Conservation (phyloP, 2,329 filamentous ascomycete genomes). For the Diaporthe sp. region DNA sequence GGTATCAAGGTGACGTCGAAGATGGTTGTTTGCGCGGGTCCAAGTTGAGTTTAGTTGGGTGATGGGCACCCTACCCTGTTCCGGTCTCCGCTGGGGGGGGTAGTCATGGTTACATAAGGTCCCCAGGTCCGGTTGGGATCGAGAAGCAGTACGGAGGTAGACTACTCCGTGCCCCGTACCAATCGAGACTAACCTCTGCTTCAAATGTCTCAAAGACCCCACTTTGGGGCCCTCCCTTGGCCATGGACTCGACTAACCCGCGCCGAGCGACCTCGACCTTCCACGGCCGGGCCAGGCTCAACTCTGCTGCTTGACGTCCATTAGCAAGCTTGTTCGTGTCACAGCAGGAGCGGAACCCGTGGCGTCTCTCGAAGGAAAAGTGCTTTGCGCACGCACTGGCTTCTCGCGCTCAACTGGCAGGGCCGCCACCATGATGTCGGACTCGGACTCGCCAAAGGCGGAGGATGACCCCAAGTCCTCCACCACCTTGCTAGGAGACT, state of each 20-base stretch:
- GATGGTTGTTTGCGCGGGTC: neutral
- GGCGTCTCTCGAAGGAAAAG: neutral
- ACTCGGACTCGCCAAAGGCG: neutral
- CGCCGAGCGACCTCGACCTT: neutral
- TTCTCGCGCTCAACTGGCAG: neutral
- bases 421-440: conserved; percentile 24
- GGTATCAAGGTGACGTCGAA: neutral
- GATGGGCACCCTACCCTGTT: too few relatives aligned
- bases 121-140: neutral
- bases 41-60: neutral
- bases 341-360: neutral
- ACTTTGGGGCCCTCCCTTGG: neutral
- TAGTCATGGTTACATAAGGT: neutral
- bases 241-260: neutral
- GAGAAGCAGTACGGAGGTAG: too few relatives aligned
- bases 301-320: neutral
- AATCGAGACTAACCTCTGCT: neutral
- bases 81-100: too few relatives aligned
- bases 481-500: conserved; percentile 24
- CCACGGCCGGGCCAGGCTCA: neutral
- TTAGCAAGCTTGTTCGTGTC: neutral
- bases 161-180: too few relatives aligned
- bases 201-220: neutral
- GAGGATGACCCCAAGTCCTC: conserved; percentile 29
- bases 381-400: neutral